Evolutionary conservation across 2,329 filamentous ascomycete genomes (phyloP), one percentile per base, ranked within the genome.

Genomic region (Fusarium verticillioides): DNA sequence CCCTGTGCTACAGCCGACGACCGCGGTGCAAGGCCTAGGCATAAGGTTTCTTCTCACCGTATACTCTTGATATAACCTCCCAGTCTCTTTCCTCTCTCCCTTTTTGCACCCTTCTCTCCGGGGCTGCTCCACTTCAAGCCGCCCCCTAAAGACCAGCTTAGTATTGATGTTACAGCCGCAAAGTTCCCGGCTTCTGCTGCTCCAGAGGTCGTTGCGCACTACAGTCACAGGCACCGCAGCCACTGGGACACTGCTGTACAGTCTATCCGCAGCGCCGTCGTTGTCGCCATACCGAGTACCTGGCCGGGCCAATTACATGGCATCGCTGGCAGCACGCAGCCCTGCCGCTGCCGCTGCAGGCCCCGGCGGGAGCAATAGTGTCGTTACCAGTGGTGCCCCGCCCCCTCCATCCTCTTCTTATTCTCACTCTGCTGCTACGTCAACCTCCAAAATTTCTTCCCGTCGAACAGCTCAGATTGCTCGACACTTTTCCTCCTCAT

Each of bases 391-490:
- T 42, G 71, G 63, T 80, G 80, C 81, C 81, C 81, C 81, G 80
- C 81, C 81, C 81, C 81, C 81, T 83, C 81, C 79, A 80, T 79
- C 79, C 73, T 78, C 74, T 72, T 68, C 73, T 60, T 73, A 66
- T 71, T 70, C 66, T 66, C 67, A 63, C 69, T 73, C 75, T 42
- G 39, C 62, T 66, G 62, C 64, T 66, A 73, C 74, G 77, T 75
- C 69, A 66, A 68, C 69, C 68, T 73, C 72, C 72, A 85, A 81
- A 80, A 87, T 87, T 83, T 83, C 87, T 79, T 83, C 83, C 74
- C 84, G 79, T 75, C 84, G 87, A 73, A 87, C 87, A 69, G 83
- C 85, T 52, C 87, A 88, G 81, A 84, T 90, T 75, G 87, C 87
- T 80, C 85, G 86, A 69, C 88, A 90, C 76, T 81, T 90, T 66